These are phyloP conservation scores for Edaphochlamys debaryana DNA, from an alignment of 139 green algal species.

Conservation along the genomic window DNA sequence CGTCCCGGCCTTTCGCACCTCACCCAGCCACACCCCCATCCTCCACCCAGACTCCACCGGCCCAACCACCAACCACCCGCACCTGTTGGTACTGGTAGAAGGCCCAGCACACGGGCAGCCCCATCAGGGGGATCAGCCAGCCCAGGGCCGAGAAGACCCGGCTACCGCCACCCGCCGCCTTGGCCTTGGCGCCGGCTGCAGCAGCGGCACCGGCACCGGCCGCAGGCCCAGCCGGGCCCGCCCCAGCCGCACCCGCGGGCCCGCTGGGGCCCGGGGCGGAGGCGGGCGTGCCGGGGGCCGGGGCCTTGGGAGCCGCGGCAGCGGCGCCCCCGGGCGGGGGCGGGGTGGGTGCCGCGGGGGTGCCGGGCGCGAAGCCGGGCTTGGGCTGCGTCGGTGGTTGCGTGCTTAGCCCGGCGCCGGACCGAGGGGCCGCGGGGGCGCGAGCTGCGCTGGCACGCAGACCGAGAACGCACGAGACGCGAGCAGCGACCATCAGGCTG, in stretches of 20 bases:
- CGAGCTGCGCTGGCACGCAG: constrained; percentile 2
- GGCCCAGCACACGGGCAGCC: not conserved
- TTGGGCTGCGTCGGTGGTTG: not conserved
- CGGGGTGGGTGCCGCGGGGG: too few species aligned
- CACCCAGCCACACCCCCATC: too few species aligned
- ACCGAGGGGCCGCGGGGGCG: not conserved
- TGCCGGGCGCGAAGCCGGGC: constrained; percentile 18
- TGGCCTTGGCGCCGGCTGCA: not conserved
- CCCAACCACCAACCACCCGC: too few species aligned
- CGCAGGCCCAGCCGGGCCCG: too few species aligned
- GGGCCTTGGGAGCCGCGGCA: not conserved
- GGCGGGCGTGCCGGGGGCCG: not conserved
- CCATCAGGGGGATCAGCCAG: constrained; percentile 10
- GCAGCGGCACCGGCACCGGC: too few species aligned
- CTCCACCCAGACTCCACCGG: too few species aligned
- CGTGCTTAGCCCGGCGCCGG: not conserved
- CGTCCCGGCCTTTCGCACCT: too few species aligned
- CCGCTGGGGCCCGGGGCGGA: not conserved
- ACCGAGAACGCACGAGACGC: not conserved
- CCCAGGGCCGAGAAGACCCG: not conserved
- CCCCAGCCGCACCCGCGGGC: too few species aligned
- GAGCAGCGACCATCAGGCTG: not conserved
- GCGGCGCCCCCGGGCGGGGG: not conserved
- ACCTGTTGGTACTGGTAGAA: constrained; percentile 20
- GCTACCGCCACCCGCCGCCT: too few species aligned